Conservation (phyloP, 148 eudicot genomes). For the Vaccinium darrowii region DNA sequence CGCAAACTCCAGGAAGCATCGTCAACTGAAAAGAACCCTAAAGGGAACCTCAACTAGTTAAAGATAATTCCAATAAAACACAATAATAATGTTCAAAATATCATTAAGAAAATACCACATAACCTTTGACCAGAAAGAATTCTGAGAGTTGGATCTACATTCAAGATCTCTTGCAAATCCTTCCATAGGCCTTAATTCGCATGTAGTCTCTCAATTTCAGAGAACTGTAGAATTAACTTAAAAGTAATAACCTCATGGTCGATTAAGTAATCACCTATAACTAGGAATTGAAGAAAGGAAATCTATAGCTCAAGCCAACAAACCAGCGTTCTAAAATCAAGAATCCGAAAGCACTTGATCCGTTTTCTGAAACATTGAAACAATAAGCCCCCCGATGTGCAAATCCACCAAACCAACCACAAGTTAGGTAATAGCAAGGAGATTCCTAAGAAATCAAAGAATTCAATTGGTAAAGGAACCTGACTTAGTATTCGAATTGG, state of each 20-base stretch:
- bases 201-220: background rate
- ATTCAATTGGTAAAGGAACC: background rate
- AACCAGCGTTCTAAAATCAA: background rate
- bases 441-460: background rate
- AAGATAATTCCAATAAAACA: no score
- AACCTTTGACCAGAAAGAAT: background rate
- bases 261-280: background rate
- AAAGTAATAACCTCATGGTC: background rate
- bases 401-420: background rate
- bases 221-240: background rate
- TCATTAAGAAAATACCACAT: background rate
- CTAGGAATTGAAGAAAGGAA: background rate
- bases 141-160: background rate
- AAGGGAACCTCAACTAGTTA: background rate
- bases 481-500: background rate
- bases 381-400: background rate
- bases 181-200: no score
- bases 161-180: background rate
- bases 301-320: background rate
- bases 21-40: background rate
- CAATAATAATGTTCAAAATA: background rate
- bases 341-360: background rate
- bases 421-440: background rate
- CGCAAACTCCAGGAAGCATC: background rate
- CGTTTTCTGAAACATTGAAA: background rate